Evolutionary conservation across 2,329 filamentous ascomycete genomes (phyloP).

Genomic region (Cercospora brassicicola): DNA sequence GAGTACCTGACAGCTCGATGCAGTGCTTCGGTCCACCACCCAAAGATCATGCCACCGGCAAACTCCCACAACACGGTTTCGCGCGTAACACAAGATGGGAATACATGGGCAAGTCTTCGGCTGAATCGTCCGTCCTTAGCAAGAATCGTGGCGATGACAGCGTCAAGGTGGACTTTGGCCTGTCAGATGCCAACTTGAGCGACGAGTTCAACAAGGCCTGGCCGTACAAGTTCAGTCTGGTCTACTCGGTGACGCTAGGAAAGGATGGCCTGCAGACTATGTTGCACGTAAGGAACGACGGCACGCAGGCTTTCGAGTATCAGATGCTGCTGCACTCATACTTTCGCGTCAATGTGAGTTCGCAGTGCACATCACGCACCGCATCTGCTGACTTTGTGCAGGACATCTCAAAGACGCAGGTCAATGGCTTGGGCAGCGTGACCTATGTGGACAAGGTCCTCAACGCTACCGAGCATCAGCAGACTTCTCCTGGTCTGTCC

Average conservation of each 20-base stretch:
- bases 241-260: slow-evolving; percentile 58
- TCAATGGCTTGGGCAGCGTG: slow-evolving; percentile 74
- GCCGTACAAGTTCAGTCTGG: slow-evolving; percentile 83
- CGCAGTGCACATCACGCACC: not conserved
- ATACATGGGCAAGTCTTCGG: slow-evolving; percentile 84
- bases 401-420: slow-evolving; percentile 73
- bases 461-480: slow-evolving; percentile 63
- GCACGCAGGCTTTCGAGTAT: slow-evolving; percentile 78
- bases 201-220: slow-evolving; percentile 70
- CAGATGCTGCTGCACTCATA: slow-evolving; percentile 92
- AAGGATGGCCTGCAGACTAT: slow-evolving; percentile 74
- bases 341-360: slow-evolving; percentile 72
- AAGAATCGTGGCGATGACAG: slow-evolving; percentile 57
- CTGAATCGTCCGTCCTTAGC: slow-evolving; percentile 54
- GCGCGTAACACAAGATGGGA: slow-evolving; percentile 89
- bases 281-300: slow-evolving; percentile 86
- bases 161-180: slow-evolving; percentile 93
- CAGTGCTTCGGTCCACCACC: slow-evolving; percentile 79
- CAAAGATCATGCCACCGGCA: slow-evolving; percentile 71
- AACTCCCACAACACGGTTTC: slow-evolving; percentile 91
- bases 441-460: slow-evolving; percentile 80
- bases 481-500: slow-evolving; percentile 62
- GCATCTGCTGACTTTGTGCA: slow-evolving; percentile 41
- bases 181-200: slow-evolving; percentile 70
- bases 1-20: not conserved